Evolutionary conservation across 2,329 filamentous ascomycete species (phyloP), one percentile per base, ranked within the genome.

Genomic region (Colletotrichum tanaceti): DNA sequence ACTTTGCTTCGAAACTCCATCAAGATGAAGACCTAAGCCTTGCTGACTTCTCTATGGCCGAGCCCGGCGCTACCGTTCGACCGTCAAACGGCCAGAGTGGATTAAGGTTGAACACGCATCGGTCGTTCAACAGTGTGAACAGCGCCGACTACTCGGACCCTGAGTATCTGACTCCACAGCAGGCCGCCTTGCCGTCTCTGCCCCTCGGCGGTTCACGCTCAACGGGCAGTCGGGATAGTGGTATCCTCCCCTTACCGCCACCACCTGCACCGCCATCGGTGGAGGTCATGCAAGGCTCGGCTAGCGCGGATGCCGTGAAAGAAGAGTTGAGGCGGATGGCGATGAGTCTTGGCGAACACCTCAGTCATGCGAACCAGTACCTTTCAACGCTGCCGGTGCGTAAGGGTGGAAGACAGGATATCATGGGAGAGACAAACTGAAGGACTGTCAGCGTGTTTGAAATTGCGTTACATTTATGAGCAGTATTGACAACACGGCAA

Each of bases 251-350:
- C 22, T 73, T 82, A 63, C 82, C 80, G 20, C 79, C 77, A 2
- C 77, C 79, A 28, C 84, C 82, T 4, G 77, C 78, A 2, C 82
- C 84, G 11, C 87, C 86, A 1, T 82, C 84, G 1, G 76, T 81
- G 2, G 80, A 81, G 59, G 85, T 87, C 47, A 84, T 89, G 80
- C 86, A 88, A 73, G 85, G 85, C 2, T 80, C 83, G 39, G 85
- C 85, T 0, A 83, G 84, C 0, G 75, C 80, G 4, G 82, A 83
- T 28, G 86, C 87, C 55, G 83, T 86, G 22, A 83, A 83, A 50
- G 81, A 84, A 65, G 80, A 84, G 72, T 79, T 89, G 70, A 81
- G 85, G 10, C 80, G 82, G 20, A 78, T 89, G 67, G 81, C 85
- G 16, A 83, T 83, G 75, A 83, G 80, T 63, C 76, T 86, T 3